Evolutionary conservation across 1,284 basidiomycete species (phyloP).

Genomic region (Crucibulum cyathiforme): DNA sequence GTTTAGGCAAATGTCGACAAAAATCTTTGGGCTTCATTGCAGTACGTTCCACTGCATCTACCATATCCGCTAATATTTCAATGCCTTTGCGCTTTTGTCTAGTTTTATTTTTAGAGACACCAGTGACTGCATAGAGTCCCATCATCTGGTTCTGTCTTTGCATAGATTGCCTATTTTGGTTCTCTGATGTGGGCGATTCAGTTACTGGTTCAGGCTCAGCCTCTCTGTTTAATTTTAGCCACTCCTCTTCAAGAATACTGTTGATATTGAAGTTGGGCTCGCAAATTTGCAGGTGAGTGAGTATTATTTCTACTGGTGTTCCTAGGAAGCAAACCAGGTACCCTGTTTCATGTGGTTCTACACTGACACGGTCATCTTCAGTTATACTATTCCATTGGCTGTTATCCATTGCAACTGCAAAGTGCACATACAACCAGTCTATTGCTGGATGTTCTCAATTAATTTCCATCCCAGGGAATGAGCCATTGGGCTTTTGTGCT

Average conservation of each 20-base stretch:
- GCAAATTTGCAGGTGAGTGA: not conserved
- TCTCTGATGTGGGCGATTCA: too few relatives aligned
- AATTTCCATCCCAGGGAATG: not conserved
- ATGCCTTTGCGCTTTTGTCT: not conserved
- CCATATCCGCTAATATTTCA: not conserved
- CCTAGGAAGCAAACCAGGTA: not conserved
- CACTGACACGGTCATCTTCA: not conserved
- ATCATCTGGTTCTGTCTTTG: not conserved
- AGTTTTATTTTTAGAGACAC: too few relatives aligned
- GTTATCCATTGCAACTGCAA: not conserved
- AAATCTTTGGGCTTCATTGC: not conserved
- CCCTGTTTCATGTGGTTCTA: not conserved
- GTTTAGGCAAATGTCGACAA: slow-evolving; percentile 1
- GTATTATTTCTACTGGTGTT: not conserved
- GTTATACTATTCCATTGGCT: not conserved
- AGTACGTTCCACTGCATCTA: not conserved
- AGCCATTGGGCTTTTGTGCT: not conserved
- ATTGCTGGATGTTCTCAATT: not conserved
- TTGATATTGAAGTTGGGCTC: not conserved
- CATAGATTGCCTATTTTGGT: too few relatives aligned
- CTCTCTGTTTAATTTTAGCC: not conserved
- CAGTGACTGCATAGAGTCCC: not conserved
- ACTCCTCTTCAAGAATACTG: not conserved
- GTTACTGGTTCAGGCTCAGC: not conserved
- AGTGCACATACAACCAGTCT: not conserved